Evolutionary conservation across 1,284 basidiomycete genomes (phyloP).

Genomic region (Acaromyces ingoldii): DNA sequence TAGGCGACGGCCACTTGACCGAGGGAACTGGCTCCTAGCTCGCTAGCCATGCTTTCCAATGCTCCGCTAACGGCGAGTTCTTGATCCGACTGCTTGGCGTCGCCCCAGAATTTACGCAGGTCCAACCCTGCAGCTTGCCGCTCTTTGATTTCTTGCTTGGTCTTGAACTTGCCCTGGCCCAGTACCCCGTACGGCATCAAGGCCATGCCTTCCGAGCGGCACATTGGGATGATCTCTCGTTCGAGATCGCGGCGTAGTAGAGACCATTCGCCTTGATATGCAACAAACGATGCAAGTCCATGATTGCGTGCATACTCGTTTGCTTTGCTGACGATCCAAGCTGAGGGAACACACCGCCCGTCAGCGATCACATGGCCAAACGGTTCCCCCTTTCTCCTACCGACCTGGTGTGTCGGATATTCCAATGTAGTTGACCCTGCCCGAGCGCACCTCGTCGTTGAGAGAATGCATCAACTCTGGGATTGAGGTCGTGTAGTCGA

Average conservation of each 20-base stretch:
- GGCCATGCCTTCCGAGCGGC: constrained; percentile 55
- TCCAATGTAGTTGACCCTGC: constrained; percentile 58
- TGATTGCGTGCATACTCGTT: constrained; percentile 59
- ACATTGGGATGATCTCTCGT: constrained; percentile 64
- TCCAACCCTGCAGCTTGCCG: background rate
- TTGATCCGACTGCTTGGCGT: too few species aligned
- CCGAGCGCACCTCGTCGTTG: constrained; percentile 55
- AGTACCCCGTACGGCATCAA: constrained; percentile 59
- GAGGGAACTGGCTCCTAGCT: background rate
- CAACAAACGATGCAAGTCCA: constrained; percentile 58
- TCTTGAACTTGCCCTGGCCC: constrained; percentile 55
- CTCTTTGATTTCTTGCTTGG: constrained; percentile 6
- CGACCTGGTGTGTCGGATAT: constrained; percentile 58
- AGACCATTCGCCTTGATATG: constrained; percentile 62
- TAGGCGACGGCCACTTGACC: background rate
- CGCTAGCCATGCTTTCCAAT: background rate
- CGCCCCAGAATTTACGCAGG: background rate
- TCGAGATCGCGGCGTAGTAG: constrained; percentile 58
- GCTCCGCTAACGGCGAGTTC: background rate
- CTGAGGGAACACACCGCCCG: constrained; percentile 60
- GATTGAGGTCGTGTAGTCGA: constrained; percentile 58
- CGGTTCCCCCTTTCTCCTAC: constrained; percentile 59
- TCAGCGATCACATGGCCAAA: constrained; percentile 57
- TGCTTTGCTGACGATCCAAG: constrained; percentile 59
- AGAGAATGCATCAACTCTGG: constrained; percentile 62